Conservation (phyloP, 495 filamentous ascomycete genomes). For the Aspergillus avenaceus region DNA sequence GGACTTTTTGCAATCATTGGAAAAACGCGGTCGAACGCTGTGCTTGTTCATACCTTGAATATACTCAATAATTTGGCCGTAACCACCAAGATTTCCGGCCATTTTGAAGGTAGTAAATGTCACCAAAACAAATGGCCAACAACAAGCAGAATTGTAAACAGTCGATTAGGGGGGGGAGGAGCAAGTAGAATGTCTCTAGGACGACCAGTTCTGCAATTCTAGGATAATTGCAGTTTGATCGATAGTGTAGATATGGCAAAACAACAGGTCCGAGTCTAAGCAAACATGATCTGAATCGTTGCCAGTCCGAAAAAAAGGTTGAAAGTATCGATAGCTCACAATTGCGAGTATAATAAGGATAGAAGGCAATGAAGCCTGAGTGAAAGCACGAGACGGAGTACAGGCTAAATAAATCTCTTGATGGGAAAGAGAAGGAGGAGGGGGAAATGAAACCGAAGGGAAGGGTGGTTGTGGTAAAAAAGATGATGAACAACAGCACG, state of each 20-base stretch:
- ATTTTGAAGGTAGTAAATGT: slow-evolving; percentile 20
- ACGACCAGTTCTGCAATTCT: slow-evolving; percentile 1
- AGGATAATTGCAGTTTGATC: background rate
- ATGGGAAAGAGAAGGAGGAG: slow-evolving; percentile 14
- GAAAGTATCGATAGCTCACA: slow-evolving; percentile 4
- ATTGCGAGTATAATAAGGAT: slow-evolving; percentile 13
- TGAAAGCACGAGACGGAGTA: slow-evolving; percentile 15
- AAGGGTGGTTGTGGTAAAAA: no score
- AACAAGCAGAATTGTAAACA: slow-evolving; percentile 8
- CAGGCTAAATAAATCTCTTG: background rate
- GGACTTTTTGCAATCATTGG: background rate
- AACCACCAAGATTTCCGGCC: slow-evolving; percentile 43
- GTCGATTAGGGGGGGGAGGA: background rate
- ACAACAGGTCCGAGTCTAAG: slow-evolving; percentile 12
- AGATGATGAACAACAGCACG: slow-evolving; percentile 14
- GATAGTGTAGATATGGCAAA: slow-evolving; percentile 2
- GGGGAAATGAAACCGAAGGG: slow-evolving; percentile 21
- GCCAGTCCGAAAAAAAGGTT: slow-evolving; percentile 7
- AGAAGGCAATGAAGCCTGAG: slow-evolving; percentile 2
- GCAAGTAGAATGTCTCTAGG: background rate
- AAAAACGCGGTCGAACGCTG: slow-evolving; percentile 16
- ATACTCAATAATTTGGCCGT: slow-evolving; percentile 74
- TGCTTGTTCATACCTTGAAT: slow-evolving; percentile 74
- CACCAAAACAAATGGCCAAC: slow-evolving; percentile 10
- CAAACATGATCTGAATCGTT: slow-evolving; percentile 16